Percentiles rank a stretch among this genome's conserved stretches.
These are phyloP conservation scores for Magnusiomyces paraingens DNA, from an alignment of 1,139 yeast genomes.

Conservation along the genomic window DNA sequence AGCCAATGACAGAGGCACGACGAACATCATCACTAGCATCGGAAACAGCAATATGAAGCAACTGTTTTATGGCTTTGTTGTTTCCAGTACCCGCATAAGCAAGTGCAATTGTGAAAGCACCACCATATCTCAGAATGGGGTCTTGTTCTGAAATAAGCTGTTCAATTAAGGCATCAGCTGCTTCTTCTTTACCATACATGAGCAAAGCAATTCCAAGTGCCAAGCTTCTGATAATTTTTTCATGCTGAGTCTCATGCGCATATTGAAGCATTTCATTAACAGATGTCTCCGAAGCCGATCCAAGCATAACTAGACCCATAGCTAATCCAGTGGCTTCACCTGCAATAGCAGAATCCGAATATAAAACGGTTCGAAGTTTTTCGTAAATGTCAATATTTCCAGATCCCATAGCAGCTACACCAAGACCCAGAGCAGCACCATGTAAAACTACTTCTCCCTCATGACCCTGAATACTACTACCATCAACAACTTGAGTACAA, in stretches of 20 bases:
- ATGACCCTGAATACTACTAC: slow-evolving; percentile 45
- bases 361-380: slow-evolving; percentile 75
- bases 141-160: slow-evolving; percentile 68
- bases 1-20: slow-evolving; percentile 90
- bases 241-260: slow-evolving; percentile 95
- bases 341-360: slow-evolving; percentile 86
- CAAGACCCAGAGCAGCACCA: slow-evolving; percentile 94
- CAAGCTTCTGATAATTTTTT: slow-evolving; percentile 85
- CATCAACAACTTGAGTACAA: slow-evolving; percentile 64
- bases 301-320: slow-evolving; percentile 94
- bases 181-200: slow-evolving; percentile 78
- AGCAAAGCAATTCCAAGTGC: slow-evolving; percentile 85
- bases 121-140: slow-evolving; percentile 89
- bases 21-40: slow-evolving; percentile 96
- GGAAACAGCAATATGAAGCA: slow-evolving; percentile 90
- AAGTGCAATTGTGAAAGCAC: slow-evolving; percentile 86
- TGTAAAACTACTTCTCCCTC: slow-evolving; percentile 85
- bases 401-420: slow-evolving; percentile 96
- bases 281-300: slow-evolving; percentile 74
- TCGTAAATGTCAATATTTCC: slow-evolving; percentile 70
- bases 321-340: slow-evolving; percentile 97
- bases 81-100: slow-evolving; percentile 97
- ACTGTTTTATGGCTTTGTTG: slow-evolving; percentile 75
- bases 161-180: slow-evolving; percentile 68
- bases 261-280: slow-evolving; percentile 80